Percentiles rank a stretch among this genome's conserved stretches.
Conservation (phyloP, 1,284 basidiomycete genomes). For the Sanghuangporus baumii region DNA sequence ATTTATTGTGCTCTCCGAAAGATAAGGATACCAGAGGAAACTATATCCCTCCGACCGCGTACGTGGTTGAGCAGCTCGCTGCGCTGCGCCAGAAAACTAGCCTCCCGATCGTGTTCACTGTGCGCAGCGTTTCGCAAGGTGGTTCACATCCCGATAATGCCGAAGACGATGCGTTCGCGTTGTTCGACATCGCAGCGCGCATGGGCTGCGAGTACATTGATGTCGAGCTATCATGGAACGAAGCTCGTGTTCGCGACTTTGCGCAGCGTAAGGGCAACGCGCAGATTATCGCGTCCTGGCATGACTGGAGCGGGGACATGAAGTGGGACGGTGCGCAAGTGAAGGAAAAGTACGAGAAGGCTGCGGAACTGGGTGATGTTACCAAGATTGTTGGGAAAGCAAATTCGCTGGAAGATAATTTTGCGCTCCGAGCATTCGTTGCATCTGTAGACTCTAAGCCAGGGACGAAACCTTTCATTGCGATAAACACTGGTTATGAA, state of each 20-base stretch:
- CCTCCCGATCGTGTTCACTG: constrained; percentile 90
- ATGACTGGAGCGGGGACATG: constrained; percentile 87
- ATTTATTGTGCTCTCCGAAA: constrained; percentile 66
- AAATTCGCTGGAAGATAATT: constrained; percentile 71
- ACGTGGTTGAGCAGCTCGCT: constrained; percentile 81
- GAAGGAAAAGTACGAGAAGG: constrained; percentile 64
- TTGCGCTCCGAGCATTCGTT: constrained; percentile 73
- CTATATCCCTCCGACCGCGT: constrained; percentile 63
- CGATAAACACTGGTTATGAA: constrained; percentile 88
- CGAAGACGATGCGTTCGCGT: constrained; percentile 68
- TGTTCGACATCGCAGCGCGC: constrained; percentile 77
- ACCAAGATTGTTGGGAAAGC: constrained; percentile 92
- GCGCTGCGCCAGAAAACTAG: constrained; percentile 72
- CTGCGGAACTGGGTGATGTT: constrained; percentile 74
- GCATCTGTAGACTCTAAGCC: constrained; percentile 35
- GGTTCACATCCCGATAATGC: constrained; percentile 86
- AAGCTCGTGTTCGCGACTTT: constrained; percentile 58
- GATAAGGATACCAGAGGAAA: constrained; percentile 41
- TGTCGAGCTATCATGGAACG: constrained; percentile 78
- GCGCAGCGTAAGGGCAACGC: constrained; percentile 63
- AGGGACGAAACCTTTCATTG: constrained; percentile 75
- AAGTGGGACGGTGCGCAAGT: constrained; percentile 74
- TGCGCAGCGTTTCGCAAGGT: constrained; percentile 85
- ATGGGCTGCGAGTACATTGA: constrained; percentile 92
- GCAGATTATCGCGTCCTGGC: constrained; percentile 88